Percentiles rank a stretch among this genome's conserved stretches.
These are phyloP conservation scores for Aechmea fasciata DNA, from an alignment of 176 grass and related monocot genomes.

Conservation along the genomic window DNA sequence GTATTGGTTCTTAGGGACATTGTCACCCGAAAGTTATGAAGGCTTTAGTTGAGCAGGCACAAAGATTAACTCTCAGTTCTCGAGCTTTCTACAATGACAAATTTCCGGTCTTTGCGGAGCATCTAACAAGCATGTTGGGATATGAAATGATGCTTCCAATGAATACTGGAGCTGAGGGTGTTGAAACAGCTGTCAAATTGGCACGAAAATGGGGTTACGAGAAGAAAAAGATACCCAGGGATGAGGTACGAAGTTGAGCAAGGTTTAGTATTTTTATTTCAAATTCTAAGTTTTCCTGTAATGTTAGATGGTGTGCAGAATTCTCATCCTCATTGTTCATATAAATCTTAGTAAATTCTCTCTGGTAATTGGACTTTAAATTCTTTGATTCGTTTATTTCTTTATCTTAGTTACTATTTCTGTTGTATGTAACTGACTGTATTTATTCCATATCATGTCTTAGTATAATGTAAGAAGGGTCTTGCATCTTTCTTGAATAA, in stretches of 20 bases:
- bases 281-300: not conserved
- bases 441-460: not conserved
- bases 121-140: slow-evolving; percentile 73
- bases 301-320: too few relatives aligned
- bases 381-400: not conserved
- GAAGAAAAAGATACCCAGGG: slow-evolving; percentile 77
- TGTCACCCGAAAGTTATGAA: slow-evolving; percentile 79
- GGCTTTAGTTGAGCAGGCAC: slow-evolving; percentile 72
- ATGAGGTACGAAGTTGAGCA: slow-evolving; percentile 39
- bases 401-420: not conserved
- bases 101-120: slow-evolving; percentile 72
- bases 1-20: slow-evolving; percentile 51
- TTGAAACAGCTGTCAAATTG: slow-evolving; percentile 90
- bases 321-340: too few relatives aligned
- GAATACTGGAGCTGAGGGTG: slow-evolving; percentile 98
- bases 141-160: slow-evolving; percentile 97
- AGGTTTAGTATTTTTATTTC: slow-evolving; percentile 4
- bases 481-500: not conserved
- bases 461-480: not conserved
- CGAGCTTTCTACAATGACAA: slow-evolving; percentile 96
- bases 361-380: not conserved
- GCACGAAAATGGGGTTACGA: slow-evolving; percentile 96
- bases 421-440: not conserved
- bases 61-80: slow-evolving; percentile 88
- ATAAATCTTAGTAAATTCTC: too few relatives aligned